Evolutionary conservation across 2,329 filamentous ascomycete species (phyloP), one percentile per base, ranked within the genome.

Genomic region (Xylariaceae sp.): DNA sequence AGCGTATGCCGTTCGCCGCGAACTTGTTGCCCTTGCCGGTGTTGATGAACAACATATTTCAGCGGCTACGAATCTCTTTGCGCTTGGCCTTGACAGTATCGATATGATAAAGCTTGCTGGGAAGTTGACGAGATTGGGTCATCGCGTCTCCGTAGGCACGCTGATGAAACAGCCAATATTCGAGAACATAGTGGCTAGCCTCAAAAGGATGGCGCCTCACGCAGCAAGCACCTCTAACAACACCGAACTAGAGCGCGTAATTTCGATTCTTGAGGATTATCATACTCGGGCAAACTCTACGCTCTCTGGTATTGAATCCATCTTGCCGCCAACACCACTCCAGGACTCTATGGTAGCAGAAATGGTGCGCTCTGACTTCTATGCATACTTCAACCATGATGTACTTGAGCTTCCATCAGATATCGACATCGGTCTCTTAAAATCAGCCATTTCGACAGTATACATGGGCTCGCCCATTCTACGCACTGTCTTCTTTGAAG

Each of bases 81-180:
- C 92, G 61, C 78, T 96, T 30, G 92, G 92, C 0, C 78, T 96
- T 6, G 92, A 96, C 73, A 96, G 92, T 64, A 95, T 96, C 54
- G 92, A 96, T 69, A 81, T 87, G 1, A 92, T 96, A 68, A 95
- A 90, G 63, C 73, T 96, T 0, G 87, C 88, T 0, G 85, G 89
- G 0, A 80, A 84, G 49, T 75, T 96, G 1, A 87, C 80, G 58
- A 80, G 78, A 42, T 70, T 71, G 4, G 80, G 78, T 0, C 72
- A 94, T 18, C 66, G 72, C 0, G 68, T 95, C 10, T 74, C 85
- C 0, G 83, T 92, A n/a, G 88, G 89, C 60, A 76, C 78, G n/a
- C 85, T 96, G 19, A 87, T 95, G 78, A 85, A 81, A 49, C 77
- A 77, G 3, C 83, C 87, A 48, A 89, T 81, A 0, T 85, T 96